Evolutionary conservation across 345 rosid genomes (phyloP).

Genomic region (Ceriops zippeliana): DNA sequence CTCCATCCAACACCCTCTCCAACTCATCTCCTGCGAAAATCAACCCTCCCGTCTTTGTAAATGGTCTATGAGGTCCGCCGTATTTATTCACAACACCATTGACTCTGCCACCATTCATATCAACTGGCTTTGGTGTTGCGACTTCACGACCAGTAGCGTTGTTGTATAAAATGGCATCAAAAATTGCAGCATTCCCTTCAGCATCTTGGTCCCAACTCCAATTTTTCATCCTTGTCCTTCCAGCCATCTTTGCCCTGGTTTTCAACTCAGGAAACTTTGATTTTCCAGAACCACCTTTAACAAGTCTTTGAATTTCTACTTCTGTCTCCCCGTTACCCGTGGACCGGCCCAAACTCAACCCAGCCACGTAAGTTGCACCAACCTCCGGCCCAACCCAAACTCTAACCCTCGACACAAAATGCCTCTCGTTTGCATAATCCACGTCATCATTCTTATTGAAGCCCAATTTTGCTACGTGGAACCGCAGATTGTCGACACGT

Average conservation of each 20-base stretch:
- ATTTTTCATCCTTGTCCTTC: constrained; percentile 50
- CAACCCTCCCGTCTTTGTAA: constrained; percentile 73
- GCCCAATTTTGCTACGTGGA: constrained; percentile 63
- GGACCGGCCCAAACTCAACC: constrained; percentile 71
- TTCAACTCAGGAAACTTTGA: constrained; percentile 43
- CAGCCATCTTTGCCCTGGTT: constrained; percentile 43
- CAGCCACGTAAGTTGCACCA: constrained; percentile 68
- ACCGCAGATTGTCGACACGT: constrained; percentile 70
- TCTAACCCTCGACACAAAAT: constrained; percentile 56
- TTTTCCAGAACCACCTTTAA: constrained; percentile 41
- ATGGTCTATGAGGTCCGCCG: constrained; percentile 37
- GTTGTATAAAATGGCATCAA: constrained; percentile 63
- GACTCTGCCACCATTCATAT: not conserved
- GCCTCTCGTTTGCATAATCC: constrained; percentile 44
- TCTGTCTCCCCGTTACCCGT: constrained; percentile 50
- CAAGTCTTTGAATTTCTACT: constrained; percentile 38
- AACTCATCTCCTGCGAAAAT: constrained; percentile 69
- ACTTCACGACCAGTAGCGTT: constrained; percentile 47
- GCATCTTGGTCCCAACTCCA: constrained; percentile 86
- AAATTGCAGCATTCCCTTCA: constrained; percentile 73
- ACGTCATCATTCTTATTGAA: constrained; percentile 33
- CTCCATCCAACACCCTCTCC: constrained; percentile 76
- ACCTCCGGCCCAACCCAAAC: constrained; percentile 86
- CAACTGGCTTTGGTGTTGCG: constrained; percentile 20
- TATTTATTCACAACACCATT: constrained; percentile 13